These are phyloP conservation scores for Saxophila tyrrhenica DNA, from an alignment of 495 filamentous ascomycete genomes.

Conservation along the genomic window DNA sequence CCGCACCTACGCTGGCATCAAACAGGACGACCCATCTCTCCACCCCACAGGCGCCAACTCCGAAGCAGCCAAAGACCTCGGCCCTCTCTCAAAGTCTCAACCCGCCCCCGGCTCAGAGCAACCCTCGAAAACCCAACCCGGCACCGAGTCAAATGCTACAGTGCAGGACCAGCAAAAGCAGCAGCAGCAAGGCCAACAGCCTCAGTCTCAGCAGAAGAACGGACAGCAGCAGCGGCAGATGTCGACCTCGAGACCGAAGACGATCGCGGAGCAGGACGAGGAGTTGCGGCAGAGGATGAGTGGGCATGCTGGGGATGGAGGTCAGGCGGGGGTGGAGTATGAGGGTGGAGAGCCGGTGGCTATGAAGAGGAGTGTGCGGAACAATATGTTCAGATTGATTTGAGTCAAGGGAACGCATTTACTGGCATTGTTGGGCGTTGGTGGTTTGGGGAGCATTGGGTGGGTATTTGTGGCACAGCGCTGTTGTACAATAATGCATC, in stretches of 20 bases:
- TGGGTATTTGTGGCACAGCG: no score
- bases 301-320: conserved; percentile 61
- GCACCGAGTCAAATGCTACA: background rate
- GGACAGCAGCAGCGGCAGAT: background rate
- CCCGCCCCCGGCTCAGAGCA: no score
- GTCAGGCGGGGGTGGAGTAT: conserved; percentile 65
- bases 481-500: no score
- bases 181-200: background rate
- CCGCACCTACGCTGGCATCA: background rate
- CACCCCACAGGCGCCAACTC: background rate
- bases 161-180: background rate
- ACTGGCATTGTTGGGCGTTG: no score
- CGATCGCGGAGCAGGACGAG: conserved; percentile 37
- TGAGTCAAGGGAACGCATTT: no score
- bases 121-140: background rate
- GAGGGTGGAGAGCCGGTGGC: conserved; percentile 63
- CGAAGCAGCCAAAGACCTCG: background rate
- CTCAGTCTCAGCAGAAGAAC: background rate
- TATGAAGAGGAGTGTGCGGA: conserved; percentile 67
- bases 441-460: no score
- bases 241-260: background rate
- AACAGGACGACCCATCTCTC: background rate
- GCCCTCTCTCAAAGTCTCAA: background rate
- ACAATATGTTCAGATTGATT: conserved; percentile 69
- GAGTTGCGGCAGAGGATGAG: conserved; percentile 57